A percentile compares a stretch with the other conserved stretches of the same genome.
Conservation (phyloP, 2,329 filamentous ascomycete species). For the Rasamsonia emersonii region DNA sequence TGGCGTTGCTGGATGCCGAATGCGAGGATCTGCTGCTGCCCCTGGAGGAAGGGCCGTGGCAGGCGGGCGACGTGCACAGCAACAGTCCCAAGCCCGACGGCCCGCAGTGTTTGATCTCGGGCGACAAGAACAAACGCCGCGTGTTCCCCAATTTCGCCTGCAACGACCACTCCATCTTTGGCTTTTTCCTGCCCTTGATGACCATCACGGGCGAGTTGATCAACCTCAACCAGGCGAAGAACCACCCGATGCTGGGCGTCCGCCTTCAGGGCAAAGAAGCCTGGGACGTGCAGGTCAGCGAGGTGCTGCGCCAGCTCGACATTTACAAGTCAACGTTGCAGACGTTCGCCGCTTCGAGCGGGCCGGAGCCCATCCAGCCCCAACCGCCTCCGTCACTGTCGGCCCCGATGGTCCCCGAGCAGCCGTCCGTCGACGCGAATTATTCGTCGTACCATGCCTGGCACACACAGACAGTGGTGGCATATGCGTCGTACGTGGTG, state of each 20-base stretch:
- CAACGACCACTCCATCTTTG: slow-evolving; percentile 79
- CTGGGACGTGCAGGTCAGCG: slow-evolving; percentile 70
- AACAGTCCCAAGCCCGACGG: slow-evolving; percentile 36
- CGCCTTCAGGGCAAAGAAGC: slow-evolving; percentile 64
- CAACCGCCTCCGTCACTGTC: slow-evolving; percentile 5
- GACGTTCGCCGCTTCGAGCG: slow-evolving; percentile 33
- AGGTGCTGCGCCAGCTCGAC: slow-evolving; percentile 73
- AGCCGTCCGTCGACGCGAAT: slow-evolving; percentile 42
- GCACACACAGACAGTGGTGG: slow-evolving; percentile 77
- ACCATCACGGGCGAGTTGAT: slow-evolving; percentile 86
- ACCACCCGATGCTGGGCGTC: slow-evolving; percentile 75
- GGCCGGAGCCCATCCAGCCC: background rate
- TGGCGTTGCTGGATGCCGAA: slow-evolving; percentile 80
- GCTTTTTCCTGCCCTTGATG: slow-evolving; percentile 91
- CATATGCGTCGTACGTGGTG: slow-evolving; percentile 87
- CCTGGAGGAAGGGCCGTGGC: slow-evolving; percentile 81
- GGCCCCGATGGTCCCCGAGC: slow-evolving; percentile 59
- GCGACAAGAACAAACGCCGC: slow-evolving; percentile 38
- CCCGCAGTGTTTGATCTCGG: slow-evolving; percentile 25
- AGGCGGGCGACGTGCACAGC: slow-evolving; percentile 67
- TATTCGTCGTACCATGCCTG: slow-evolving; percentile 26
- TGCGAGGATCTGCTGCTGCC: slow-evolving; percentile 76
- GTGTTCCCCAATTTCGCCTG: slow-evolving; percentile 77
- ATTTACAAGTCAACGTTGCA: slow-evolving; percentile 69
- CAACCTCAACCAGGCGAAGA: slow-evolving; percentile 79